phyloP scores from a whole-genome alignment of 441 rosid genomes.

The Aleurites moluccanus region DNA sequence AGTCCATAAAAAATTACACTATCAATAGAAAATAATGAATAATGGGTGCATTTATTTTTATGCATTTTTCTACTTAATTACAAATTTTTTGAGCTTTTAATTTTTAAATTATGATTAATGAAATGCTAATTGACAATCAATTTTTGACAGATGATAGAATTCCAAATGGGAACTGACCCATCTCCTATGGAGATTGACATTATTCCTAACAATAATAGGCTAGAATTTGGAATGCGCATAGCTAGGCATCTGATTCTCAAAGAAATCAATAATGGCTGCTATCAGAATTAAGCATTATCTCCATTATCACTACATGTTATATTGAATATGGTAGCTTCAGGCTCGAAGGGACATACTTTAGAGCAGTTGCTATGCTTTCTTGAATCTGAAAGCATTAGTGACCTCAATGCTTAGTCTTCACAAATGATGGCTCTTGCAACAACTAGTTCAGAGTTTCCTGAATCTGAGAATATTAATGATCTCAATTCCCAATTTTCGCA shows the following conservation, averaged over 20 bases:
- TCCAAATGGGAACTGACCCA: neutral
- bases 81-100: no score
- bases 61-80: no score
- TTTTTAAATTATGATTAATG: no score
- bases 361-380: neutral
- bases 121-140: no score
- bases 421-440: neutral
- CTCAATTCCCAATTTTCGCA: neutral
- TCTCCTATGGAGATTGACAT: no score
- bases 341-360: neutral
- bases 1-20: no score
- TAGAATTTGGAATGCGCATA: slow-evolving; percentile 4
- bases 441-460: neutral
- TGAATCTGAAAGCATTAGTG: neutral
- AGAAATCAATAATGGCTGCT: neutral
- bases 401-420: neutral
- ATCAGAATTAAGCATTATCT: neutral
- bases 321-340: slow-evolving; percentile 5
- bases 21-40: no score
- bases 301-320: neutral
- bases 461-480: neutral
- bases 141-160: neutral
- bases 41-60: no score
- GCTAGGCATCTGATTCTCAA: slow-evolving; percentile 2
- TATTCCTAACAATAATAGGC: neutral